phyloP scores from a whole-genome alignment of 352 stramenopile species.

The Globisporangium viniferum region DNA sequence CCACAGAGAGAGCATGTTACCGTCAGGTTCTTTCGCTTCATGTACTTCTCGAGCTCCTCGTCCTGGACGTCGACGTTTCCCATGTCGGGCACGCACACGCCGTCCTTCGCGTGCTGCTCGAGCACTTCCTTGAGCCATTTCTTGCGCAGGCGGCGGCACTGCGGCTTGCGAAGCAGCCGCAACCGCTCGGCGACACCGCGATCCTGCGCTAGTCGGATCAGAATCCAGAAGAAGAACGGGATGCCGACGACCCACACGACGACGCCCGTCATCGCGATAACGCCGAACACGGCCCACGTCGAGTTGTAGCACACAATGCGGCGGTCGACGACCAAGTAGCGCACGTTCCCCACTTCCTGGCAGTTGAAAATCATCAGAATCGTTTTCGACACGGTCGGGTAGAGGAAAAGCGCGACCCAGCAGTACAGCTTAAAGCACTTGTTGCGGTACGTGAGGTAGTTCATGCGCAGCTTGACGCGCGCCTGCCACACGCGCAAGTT shows the following conservation, averaged over 20 bases:
- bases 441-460: slow-evolving; percentile 79
- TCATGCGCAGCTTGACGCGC: slow-evolving; percentile 76
- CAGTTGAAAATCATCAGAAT: slow-evolving; percentile 82
- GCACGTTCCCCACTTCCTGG: slow-evolving; percentile 58
- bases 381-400: slow-evolving; percentile 73
- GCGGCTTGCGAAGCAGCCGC: slow-evolving; percentile 38
- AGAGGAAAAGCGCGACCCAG: slow-evolving; percentile 74
- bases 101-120: slow-evolving; percentile 39
- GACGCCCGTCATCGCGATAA: slow-evolving; percentile 50
- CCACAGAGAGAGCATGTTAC: slow-evolving; percentile 18
- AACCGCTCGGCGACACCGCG: slow-evolving; percentile 48
- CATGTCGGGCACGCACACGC: slow-evolving; percentile 52
- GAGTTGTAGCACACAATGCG: slow-evolving; percentile 70
- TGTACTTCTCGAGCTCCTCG: slow-evolving; percentile 67
- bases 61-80: slow-evolving; percentile 55
- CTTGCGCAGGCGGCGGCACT: slow-evolving; percentile 33
- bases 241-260: slow-evolving; percentile 73
- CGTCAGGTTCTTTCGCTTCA: slow-evolving; percentile 71
- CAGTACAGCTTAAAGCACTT: slow-evolving; percentile 79
- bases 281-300: slow-evolving; percentile 60
- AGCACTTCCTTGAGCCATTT: slow-evolving; percentile 70
- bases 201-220: slow-evolving; percentile 68
- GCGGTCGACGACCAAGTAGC: slow-evolving; percentile 63
- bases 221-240: slow-evolving; percentile 72
- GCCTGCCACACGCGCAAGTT: slow-evolving; percentile 79